These are phyloP conservation scores for Colletotrichum sp. DNA, from an alignment of 2,329 filamentous ascomycete genomes.

Conservation along the genomic window DNA sequence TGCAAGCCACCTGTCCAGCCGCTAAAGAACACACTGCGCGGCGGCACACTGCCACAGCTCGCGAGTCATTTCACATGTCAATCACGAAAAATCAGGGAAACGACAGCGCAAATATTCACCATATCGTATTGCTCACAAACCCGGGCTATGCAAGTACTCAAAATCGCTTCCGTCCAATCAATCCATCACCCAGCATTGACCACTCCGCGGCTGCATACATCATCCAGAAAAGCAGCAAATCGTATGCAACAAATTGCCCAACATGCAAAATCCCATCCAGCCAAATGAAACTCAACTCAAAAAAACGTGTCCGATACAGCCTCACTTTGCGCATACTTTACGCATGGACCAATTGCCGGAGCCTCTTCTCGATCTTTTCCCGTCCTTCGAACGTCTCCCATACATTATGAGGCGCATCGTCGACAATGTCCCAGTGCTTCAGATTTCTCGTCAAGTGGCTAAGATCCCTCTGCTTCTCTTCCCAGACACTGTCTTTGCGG, in stretches of 20 bases:
- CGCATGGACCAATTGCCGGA: conserved; percentile 68
- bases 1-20: not conserved
- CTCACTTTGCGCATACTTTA: not conserved
- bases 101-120: not conserved
- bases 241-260: not conserved
- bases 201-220: not conserved
- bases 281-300: not conserved
- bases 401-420: conserved; percentile 83
- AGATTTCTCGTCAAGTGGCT: conserved; percentile 81
- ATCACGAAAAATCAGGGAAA: not conserved
- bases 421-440: conserved; percentile 84
- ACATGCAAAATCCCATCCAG: not conserved
- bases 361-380: conserved; percentile 76
- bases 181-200: not conserved
- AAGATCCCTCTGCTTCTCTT: conserved; percentile 83
- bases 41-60: not conserved
- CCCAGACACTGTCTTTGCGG: conserved; percentile 74
- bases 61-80: conserved; percentile 5
- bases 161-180: not conserved
- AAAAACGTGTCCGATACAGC: not conserved
- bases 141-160: not conserved
- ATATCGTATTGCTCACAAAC: not conserved
- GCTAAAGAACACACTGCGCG: not conserved
- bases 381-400: conserved; percentile 81
- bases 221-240: not conserved